phyloP scores from a whole-genome alignment of 139 green algal genomes.

The Picochlorum sp. region DNA sequence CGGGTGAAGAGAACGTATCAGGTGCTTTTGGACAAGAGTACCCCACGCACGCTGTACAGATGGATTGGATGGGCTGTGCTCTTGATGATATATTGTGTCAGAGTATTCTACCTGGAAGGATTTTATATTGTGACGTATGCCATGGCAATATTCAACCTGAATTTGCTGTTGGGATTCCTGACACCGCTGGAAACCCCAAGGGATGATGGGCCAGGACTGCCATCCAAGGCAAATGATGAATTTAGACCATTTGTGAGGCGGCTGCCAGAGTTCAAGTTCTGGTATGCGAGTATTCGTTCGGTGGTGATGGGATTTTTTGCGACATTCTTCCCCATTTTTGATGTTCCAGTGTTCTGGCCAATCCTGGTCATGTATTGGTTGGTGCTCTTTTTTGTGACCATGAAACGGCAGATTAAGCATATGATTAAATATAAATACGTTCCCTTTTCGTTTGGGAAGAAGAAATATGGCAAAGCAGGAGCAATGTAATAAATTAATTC shows the following conservation, averaged over 20 bases:
- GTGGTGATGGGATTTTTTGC: conserved; percentile 73
- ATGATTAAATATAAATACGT: conserved; percentile 97
- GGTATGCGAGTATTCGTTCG: conserved; percentile 74
- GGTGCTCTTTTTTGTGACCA: conserved; percentile 92
- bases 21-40: conserved; percentile 66
- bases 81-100: conserved; percentile 62
- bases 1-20: conserved; percentile 31
- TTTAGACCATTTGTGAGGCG: conserved; percentile 94
- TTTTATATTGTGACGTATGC: conserved; percentile 99
- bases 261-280: conserved; percentile 99
- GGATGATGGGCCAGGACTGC: conserved; percentile 80
- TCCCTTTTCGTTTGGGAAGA: conserved; percentile 79
- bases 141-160: conserved; percentile 96
- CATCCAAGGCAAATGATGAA: conserved; percentile 83
- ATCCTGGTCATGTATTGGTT: conserved; percentile 96
- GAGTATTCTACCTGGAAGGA: conserved; percentile 62
- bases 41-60: conserved; percentile 55
- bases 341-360: conserved; percentile 99
- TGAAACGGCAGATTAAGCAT: conserved; percentile 97
- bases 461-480: conserved; percentile 16
- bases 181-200: conserved; percentile 80
- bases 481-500: too few relatives aligned
- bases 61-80: conserved; percentile 60
- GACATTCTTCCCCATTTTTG: conserved; percentile 91
- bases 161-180: conserved; percentile 96